Percentiles rank a stretch among this genome's conserved stretches.
Evolutionary conservation across 257 asterid species (phyloP).

Genomic region (Rehmannia glutinosa): DNA sequence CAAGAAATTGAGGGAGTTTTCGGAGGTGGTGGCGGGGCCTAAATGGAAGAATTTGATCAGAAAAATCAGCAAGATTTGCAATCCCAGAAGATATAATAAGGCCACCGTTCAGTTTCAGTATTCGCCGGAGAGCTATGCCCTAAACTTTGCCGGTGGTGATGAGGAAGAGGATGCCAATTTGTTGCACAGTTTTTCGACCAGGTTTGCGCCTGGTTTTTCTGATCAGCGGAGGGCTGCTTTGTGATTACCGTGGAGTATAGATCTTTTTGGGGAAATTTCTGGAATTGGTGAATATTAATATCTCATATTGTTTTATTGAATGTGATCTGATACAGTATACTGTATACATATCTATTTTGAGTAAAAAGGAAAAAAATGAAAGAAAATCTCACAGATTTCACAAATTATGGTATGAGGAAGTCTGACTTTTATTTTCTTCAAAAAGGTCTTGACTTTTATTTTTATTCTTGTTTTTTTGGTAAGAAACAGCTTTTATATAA

Average conservation of each 20-base stretch:
- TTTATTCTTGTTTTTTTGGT: too few species aligned
- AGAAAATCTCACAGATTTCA: too few species aligned
- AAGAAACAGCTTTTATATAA: too few species aligned
- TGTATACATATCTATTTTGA: too few species aligned
- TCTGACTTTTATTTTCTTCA: too few species aligned
- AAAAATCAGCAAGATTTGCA: conserved; percentile 28
- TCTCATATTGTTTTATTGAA: too few species aligned
- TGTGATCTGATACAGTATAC: too few species aligned
- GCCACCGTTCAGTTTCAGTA: conserved; percentile 31
- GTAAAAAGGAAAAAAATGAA: too few species aligned
- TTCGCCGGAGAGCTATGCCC: conserved; percentile 63
- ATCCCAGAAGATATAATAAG: conserved; percentile 13
- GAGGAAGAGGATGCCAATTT: conserved; percentile 32
- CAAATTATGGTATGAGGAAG: too few species aligned
- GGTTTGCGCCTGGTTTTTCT: conserved; percentile 35
- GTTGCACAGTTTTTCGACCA: conserved; percentile 43
- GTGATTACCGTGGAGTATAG: not conserved
- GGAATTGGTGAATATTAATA: not conserved
- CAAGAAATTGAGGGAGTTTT: conserved; percentile 30
- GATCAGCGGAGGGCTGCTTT: conserved; percentile 30
- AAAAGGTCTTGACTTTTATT: too few species aligned
- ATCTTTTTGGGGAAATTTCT: not conserved
- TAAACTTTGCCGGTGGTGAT: conserved; percentile 53
- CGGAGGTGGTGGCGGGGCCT: conserved; percentile 49
- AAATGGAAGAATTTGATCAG: conserved; percentile 49